Evolutionary conservation across 2,329 filamentous ascomycete species (phyloP), one percentile per base, ranked within the genome.

Genomic region (Plenodomus tracheiphilus): DNA sequence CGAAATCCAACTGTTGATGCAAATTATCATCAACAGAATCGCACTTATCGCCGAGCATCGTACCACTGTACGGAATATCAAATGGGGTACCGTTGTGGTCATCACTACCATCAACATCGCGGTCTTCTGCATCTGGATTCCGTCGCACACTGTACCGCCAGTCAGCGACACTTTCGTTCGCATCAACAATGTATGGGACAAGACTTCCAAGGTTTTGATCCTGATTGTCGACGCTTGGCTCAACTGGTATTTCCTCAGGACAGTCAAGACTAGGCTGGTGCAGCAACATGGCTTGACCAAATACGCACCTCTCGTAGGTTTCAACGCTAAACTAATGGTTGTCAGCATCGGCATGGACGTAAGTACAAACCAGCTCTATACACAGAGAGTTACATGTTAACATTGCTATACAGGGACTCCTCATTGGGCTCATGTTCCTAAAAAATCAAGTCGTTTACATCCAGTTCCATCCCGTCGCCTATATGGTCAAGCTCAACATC

Each of bases 1-100:
- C 21, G 51, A 71, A 34, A 74, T 81, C 13, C 80, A 82, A 50
- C 66, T 81, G 1, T 57, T 82, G 1, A 74, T 81, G 67, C 79
- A 82, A 54, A 82, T 83, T 39, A 81, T 82, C 54, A 77, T 81
- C 61, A 82, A 82, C 55, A 75, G 80, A 44, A 77, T 81, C 18
- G 72, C 75, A 0, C 73, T 83, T 34, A 75, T 82, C 30, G 71
- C 76, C 11, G 73, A 77, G 13, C 66, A 75, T 37, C 68, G 66
- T 19, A 62, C 57, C 0, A 74, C 72, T 2, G 72, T 77, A 6
- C 20, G 42, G 0, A 65, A 57, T 13, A 54, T 83, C 21, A 81
- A 82, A 67, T 80, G 76, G 76, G 71, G 71, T 1, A 75, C 75
- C 0, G 70, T 77, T 0, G 34, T 64, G 0, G 15, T 78, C 2